Percentiles rank a stretch among this genome's conserved stretches.
Evolutionary conservation across 2,329 filamentous ascomycete species (phyloP).

Genomic region (Cladosporium phlei): DNA sequence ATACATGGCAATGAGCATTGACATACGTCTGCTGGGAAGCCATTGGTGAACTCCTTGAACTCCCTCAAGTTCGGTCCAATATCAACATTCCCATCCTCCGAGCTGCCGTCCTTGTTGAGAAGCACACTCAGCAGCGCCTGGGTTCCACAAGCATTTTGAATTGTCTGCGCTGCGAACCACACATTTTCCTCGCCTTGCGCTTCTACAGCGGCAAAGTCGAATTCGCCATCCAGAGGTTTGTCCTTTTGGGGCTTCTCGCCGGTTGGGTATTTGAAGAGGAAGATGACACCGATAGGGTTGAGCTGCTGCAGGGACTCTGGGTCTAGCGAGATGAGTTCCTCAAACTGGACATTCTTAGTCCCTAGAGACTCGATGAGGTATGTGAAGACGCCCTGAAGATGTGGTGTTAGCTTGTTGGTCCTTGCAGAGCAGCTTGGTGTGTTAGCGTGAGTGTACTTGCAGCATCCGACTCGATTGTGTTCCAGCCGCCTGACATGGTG

Average conservation of each 20-base stretch:
- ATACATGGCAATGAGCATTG: no score
- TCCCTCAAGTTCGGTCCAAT: slow-evolving; percentile 67
- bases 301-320: slow-evolving; percentile 65
- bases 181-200: slow-evolving; percentile 39
- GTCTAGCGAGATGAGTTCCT: slow-evolving; percentile 89
- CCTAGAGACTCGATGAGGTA: slow-evolving; percentile 90
- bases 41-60: slow-evolving; percentile 84
- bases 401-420: slow-evolving; percentile 7
- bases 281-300: slow-evolving; percentile 69
- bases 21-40: slow-evolving; percentile 60
- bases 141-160: slow-evolving; percentile 97
- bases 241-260: slow-evolving; percentile 57
- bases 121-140: slow-evolving; percentile 90
- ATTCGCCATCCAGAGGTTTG: slow-evolving; percentile 73
- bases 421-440: not conserved
- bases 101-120: slow-evolving; percentile 62
- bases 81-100: slow-evolving; percentile 55
- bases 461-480: slow-evolving; percentile 95
- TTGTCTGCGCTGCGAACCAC: slow-evolving; percentile 95
- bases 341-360: slow-evolving; percentile 90
- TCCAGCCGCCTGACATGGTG: slow-evolving; percentile 67
- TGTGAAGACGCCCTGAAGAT: slow-evolving; percentile 86
- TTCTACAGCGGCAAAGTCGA: slow-evolving; percentile 65
- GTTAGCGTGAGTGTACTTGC: slow-evolving; percentile 48
- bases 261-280: slow-evolving; percentile 94